phyloP scores from a whole-genome alignment of 2,329 filamentous ascomycete species.

The Raffaelea albimanens region DNA sequence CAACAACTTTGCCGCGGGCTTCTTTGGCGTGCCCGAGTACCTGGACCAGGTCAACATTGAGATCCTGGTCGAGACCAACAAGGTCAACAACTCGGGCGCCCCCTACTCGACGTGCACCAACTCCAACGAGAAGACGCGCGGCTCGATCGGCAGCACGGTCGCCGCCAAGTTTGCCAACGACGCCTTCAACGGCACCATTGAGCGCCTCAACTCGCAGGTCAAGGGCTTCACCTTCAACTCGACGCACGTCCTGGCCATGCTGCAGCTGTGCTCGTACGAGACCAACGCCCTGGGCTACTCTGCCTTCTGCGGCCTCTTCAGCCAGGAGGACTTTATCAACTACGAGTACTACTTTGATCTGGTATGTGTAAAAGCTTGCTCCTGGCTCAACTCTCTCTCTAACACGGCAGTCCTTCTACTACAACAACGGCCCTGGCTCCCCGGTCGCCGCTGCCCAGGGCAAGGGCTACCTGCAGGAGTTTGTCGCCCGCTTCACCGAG shows the following conservation, averaged over 20 bases:
- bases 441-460: constrained; percentile 23
- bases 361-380: constrained; percentile 16
- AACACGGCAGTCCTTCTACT: constrained; percentile 19
- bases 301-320: constrained; percentile 30
- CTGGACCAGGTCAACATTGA: constrained; percentile 22
- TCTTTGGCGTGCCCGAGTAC: constrained; percentile 24
- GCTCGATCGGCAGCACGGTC: constrained; percentile 16
- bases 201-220: constrained; percentile 18
- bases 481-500: constrained; percentile 20
- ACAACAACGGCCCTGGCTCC: constrained; percentile 22
- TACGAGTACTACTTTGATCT: constrained; percentile 34
- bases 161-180: constrained; percentile 15
- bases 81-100: constrained; percentile 8
- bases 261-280: constrained; percentile 26
- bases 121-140: constrained; percentile 11
- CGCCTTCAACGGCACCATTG: constrained; percentile 20
- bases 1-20: constrained; percentile 10
- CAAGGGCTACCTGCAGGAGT: constrained; percentile 22
- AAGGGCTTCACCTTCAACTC: constrained; percentile 20
- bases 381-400: neutral
- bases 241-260: constrained; percentile 27
- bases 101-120: constrained; percentile 5
- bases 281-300: constrained; percentile 30
- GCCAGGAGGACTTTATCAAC: constrained; percentile 30
- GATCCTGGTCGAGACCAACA: constrained; percentile 21